Evolutionary conservation across 441 rosid species (phyloP).

Genomic region (Sinapis alba): DNA sequence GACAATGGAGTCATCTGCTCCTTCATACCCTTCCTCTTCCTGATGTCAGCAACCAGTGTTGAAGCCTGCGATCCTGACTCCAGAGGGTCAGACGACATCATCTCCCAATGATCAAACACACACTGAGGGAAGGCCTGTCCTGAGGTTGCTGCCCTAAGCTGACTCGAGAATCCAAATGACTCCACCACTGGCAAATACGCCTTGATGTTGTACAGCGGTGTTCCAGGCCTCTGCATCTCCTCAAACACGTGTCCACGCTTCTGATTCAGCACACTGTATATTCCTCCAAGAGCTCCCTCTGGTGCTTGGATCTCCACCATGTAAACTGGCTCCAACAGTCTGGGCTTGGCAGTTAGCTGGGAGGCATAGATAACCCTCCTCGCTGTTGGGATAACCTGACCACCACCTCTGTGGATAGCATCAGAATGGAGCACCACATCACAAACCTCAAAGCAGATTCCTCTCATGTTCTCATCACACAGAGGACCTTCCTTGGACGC

Average conservation of each 20-base stretch:
- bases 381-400: slow-evolving; percentile 43
- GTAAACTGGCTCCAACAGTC: slow-evolving; percentile 42
- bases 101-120: slow-evolving; percentile 44
- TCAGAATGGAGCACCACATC: slow-evolving; percentile 34
- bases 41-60: slow-evolving; percentile 39
- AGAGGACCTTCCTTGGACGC: slow-evolving; percentile 46
- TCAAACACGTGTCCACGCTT: slow-evolving; percentile 44
- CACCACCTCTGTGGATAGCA: slow-evolving; percentile 47
- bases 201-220: slow-evolving; percentile 42
- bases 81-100: slow-evolving; percentile 38
- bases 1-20: slow-evolving; percentile 40
- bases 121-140: slow-evolving; percentile 32
- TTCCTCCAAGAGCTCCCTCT: slow-evolving; percentile 43
- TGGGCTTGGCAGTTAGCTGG: slow-evolving; percentile 43
- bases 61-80: slow-evolving; percentile 38
- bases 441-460: neutral
- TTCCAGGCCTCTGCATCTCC: slow-evolving; percentile 49
- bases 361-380: slow-evolving; percentile 43
- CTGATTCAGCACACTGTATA: slow-evolving; percentile 47
- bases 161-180: slow-evolving; percentile 39
- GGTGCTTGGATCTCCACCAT: slow-evolving; percentile 48
- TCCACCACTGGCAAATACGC: slow-evolving; percentile 42
- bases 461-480: slow-evolving; percentile 43
- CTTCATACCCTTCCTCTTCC: slow-evolving; percentile 46
- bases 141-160: slow-evolving; percentile 42